phyloP scores from a whole-genome alignment of 2,329 filamentous ascomycete species.

The Trichoderma atrobrunneum region DNA sequence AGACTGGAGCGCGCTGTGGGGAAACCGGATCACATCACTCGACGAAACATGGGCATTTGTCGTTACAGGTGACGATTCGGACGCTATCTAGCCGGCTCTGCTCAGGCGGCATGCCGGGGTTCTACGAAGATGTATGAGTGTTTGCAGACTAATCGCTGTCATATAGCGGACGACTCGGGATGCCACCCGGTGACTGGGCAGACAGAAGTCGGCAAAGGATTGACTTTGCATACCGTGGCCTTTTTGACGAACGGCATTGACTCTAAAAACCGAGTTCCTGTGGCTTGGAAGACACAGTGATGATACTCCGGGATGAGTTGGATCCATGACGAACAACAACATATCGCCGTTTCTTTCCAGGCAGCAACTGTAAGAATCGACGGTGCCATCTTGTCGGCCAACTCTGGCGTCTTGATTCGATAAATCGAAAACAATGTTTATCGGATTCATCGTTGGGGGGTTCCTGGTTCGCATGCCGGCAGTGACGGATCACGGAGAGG shows the following conservation, averaged over 20 bases:
- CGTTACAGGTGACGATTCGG: constrained; percentile 2
- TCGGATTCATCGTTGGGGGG: constrained; percentile 3
- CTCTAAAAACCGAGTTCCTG: not conserved
- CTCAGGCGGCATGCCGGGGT: not conserved
- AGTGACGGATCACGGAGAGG: not conserved
- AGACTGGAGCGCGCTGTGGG: not conserved
- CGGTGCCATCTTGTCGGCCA: not conserved
- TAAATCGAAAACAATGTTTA: constrained; percentile 17
- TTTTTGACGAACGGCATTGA: not conserved
- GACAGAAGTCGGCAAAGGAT: not conserved
- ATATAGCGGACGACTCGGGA: not conserved
- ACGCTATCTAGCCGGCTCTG: not conserved
- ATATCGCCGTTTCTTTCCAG: not conserved
- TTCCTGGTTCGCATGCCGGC: constrained; percentile 12
- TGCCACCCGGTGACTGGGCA: not conserved
- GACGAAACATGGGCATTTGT: not conserved
- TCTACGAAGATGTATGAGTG: not conserved
- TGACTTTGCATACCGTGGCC: not conserved
- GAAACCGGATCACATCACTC: not conserved
- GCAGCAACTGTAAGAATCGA: not conserved
- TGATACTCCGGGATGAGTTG: not conserved
- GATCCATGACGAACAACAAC: not conserved
- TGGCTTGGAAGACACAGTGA: not conserved
- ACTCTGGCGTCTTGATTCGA: constrained; percentile 6
- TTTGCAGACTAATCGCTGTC: not conserved